Base-by-base conservation (phyloP, 108 stramenopile species). In the Thalassiosira profunda region DNA sequence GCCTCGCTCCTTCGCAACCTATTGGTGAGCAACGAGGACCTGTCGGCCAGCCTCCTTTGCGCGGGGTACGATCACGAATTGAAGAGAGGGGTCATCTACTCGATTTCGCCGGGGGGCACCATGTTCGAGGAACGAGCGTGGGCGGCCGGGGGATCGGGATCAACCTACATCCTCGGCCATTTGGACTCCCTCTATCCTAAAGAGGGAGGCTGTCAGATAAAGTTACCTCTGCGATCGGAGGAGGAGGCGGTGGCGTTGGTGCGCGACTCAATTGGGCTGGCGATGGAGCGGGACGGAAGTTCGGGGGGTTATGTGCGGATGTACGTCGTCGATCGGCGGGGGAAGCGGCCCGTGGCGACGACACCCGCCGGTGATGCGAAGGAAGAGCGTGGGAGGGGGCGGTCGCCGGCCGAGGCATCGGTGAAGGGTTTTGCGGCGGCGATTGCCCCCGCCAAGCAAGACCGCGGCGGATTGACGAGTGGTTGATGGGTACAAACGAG, bases 241-340 rank as follows among this genome's bases (percentile, higher is more conserved):
- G 74, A 82, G 44, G 85, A 89, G 41, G 88, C 90, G 10, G 55
- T 90, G 45, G 80, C 70, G 36, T 62, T 91, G 35, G 87, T 86
- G 14, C 67, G 26, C 8, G 79, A 84, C 18, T 74, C 86, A 8
- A 43, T 95, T 30, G 36, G 64, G 33, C 59, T 90, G 49, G 91
- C 88, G 17, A 90, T 95, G 64, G 79, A 74, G 17, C 58, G 89
- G 29, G 93, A 95, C 72, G 93, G 90, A 14, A 84, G 85, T 34
- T 95, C 93, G 4, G 93, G 93, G 15, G 93, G 93, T 8, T 70
- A 86, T 52, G 59, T 82, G 37, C 67, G 90, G 23, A 75, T 91
- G 47, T 65, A 77, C 49, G 79, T 88, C 1, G 70, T 94, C 14
- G 68, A 78, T 45, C 63, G 35, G 37, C 43, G 29, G 31, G 76